A percentile compares a stretch with the other conserved stretches of the same genome.
Conservation (phyloP, 2,329 filamentous ascomycete species). For the Phaeomoniella chlamydospora region DNA sequence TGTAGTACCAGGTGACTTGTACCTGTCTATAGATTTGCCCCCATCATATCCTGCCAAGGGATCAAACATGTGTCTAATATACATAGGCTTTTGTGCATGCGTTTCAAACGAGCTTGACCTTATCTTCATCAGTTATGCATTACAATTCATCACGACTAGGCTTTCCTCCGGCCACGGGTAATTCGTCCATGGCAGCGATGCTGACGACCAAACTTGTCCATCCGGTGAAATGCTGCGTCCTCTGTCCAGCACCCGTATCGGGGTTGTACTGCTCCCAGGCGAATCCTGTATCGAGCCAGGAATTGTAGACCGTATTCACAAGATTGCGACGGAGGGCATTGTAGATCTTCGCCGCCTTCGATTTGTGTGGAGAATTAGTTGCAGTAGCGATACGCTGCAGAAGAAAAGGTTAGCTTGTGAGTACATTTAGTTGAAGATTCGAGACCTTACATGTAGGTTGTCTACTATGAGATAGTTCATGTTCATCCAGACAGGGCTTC, state of each 20-base stretch:
- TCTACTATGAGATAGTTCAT: slow-evolving; percentile 83
- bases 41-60: too few species aligned
- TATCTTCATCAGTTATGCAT: too few species aligned
- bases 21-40: too few species aligned
- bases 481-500: slow-evolving; percentile 87
- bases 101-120: too few species aligned
- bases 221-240: slow-evolving; percentile 94
- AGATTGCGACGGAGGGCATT: slow-evolving; percentile 65
- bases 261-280: slow-evolving; percentile 98
- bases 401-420: slow-evolving; percentile 1
- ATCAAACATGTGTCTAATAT: too few species aligned
- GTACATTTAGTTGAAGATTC: slow-evolving; percentile 4
- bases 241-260: slow-evolving; percentile 81
- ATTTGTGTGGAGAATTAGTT: slow-evolving; percentile 49
- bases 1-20: too few species aligned
- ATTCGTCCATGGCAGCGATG: slow-evolving; percentile 86
- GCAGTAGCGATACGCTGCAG: slow-evolving; percentile 46
- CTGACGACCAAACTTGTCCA: slow-evolving; percentile 99
- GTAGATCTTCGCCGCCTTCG: slow-evolving; percentile 60
- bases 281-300: slow-evolving; percentile 85
- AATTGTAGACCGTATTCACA: slow-evolving; percentile 73
- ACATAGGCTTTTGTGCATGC: too few species aligned
- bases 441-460: slow-evolving; percentile 58
- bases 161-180: slow-evolving; percentile 21
- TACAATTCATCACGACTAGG: slow-evolving; percentile 34